Conservation (phyloP, 768 basidiomycete species). For the Mycena vulgaris region DNA sequence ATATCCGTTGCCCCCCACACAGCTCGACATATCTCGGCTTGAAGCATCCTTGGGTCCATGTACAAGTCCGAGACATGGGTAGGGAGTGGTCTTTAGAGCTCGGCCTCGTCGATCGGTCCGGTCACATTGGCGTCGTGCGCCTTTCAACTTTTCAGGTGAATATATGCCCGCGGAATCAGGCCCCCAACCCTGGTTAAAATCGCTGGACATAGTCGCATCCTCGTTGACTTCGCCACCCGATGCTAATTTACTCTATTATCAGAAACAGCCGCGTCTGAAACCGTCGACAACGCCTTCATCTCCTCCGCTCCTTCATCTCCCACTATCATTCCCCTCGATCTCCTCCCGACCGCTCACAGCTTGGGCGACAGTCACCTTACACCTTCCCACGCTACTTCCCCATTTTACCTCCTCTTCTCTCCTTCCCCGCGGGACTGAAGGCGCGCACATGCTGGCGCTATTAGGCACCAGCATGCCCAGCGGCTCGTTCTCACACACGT, state of each 20-base stretch:
- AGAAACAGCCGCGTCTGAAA: constrained; percentile 71
- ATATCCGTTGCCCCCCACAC: constrained; percentile 72
- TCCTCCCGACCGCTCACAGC: constrained; percentile 74
- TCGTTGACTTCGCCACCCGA: not conserved
- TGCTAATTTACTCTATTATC: constrained; percentile 32
- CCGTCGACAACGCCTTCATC: constrained; percentile 33
- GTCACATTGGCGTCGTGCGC: constrained; percentile 72
- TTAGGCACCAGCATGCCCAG: constrained; percentile 56
- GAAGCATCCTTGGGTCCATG: constrained; percentile 80
- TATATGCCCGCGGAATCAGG: constrained; percentile 23
- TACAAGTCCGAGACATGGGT: constrained; percentile 80
- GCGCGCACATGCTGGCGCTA: constrained; percentile 37
- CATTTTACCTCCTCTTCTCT: constrained; percentile 71
- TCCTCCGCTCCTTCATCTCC: constrained; percentile 79
- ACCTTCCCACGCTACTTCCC: constrained; percentile 72
- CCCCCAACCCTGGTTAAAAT: not conserved
- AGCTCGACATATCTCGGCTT: constrained; percentile 63
- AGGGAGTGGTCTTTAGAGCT: constrained; percentile 84
- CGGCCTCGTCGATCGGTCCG: constrained; percentile 76
- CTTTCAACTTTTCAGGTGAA: constrained; percentile 88
- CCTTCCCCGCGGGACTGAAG: constrained; percentile 40
- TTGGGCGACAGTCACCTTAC: constrained; percentile 77
- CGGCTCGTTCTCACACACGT: constrained; percentile 74
- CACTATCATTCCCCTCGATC: constrained; percentile 72
- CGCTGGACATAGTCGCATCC: not conserved